A percentile compares a stretch with the other conserved stretches of the same genome.
Evolutionary conservation across 148 eudicot genomes (phyloP).

Genomic region (Arbutus unedo): DNA sequence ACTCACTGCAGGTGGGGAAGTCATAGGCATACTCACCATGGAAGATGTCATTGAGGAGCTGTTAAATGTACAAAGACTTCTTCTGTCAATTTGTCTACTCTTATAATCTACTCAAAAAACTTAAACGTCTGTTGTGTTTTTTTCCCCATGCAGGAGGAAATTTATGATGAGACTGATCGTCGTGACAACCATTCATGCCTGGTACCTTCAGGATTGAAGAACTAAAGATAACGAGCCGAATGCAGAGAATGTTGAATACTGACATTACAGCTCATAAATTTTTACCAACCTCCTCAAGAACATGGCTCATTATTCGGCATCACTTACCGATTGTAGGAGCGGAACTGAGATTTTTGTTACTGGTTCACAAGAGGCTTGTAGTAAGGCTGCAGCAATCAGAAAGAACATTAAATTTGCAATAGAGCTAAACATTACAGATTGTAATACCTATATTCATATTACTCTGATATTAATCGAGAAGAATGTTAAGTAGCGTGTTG

Average conservation of each 20-base stretch:
- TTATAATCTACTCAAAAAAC: neutral
- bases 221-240: neutral
- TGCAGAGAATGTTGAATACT: neutral
- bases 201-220: neutral
- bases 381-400: neutral
- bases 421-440: neutral
- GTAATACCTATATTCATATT: neutral
- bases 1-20: constrained; percentile 42
- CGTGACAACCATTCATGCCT: neutral
- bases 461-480: neutral
- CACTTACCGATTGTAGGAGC: neutral
- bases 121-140: neutral
- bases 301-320: neutral
- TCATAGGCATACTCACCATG: constrained; percentile 59
- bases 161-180: constrained; percentile 21
- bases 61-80: constrained; percentile 26
- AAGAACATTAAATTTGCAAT: neutral
- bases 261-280: neutral
- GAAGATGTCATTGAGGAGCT: constrained; percentile 58
- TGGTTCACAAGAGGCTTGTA: neutral
- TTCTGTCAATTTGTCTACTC: too few species aligned
- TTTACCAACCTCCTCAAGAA: neutral
- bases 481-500: neutral
- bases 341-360: neutral
- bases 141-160: constrained; percentile 20